Conservation (phyloP, 139 green algal species). For the Mychonastes homosphaera region DNA sequence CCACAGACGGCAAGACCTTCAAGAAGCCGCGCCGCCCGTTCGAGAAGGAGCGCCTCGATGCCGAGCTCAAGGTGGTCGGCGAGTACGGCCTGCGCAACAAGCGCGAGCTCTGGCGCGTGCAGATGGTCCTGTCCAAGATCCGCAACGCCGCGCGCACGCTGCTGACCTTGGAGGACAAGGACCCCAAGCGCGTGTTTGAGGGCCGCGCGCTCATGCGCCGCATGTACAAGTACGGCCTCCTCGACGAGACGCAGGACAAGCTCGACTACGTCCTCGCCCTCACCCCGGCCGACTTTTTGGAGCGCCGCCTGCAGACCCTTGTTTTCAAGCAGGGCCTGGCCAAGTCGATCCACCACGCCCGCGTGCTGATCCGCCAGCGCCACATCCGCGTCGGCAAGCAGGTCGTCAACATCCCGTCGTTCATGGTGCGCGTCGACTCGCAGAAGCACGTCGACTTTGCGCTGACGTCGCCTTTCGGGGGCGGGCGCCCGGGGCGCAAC, state of each 20-base stretch:
- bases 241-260: conserved; percentile 93
- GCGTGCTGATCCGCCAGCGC: conserved; percentile 95
- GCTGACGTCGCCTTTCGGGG: conserved; percentile 92
- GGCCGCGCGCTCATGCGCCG: conserved; percentile 85
- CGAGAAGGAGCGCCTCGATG: conserved; percentile 99
- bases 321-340: conserved; percentile 99
- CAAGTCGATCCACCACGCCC: conserved; percentile 98
- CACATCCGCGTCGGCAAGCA: conserved; percentile 99
- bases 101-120: conserved; percentile 98
- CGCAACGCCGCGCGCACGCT: conserved; percentile 87
- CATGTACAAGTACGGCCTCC: conserved; percentile 96
- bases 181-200: conserved; percentile 94
- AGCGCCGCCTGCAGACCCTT: conserved; percentile 89
- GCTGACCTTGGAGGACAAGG: conserved; percentile 94
- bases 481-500: conserved; percentile 88
- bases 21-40: conserved; percentile 98
- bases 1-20: conserved; percentile 94
- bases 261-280: conserved; percentile 99
- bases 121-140: conserved; percentile 80
- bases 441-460: conserved; percentile 99
- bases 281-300: conserved; percentile 76
- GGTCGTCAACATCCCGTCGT: conserved; percentile 97
- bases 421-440: conserved; percentile 95
- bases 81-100: conserved; percentile 99
- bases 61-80: conserved; percentile 98